These are phyloP conservation scores for Taphrina communis DNA, from an alignment of 1,139 yeast genomes.

Conservation along the genomic window DNA sequence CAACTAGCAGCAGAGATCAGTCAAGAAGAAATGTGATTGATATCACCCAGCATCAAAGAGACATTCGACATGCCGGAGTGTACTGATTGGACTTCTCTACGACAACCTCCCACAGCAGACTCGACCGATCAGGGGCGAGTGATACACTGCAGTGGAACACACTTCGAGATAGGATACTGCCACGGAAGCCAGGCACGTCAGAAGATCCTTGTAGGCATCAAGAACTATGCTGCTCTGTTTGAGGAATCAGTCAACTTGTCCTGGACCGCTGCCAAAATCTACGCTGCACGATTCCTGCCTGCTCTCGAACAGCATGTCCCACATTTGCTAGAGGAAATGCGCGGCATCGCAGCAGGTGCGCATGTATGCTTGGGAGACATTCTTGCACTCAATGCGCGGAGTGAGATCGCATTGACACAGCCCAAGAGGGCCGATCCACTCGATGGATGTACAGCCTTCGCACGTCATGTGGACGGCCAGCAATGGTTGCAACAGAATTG, in stretches of 20 bases:
- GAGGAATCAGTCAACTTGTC: constrained; percentile 46
- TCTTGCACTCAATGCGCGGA: constrained; percentile 51
- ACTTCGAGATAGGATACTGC: constrained; percentile 47
- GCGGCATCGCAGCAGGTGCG: constrained; percentile 53
- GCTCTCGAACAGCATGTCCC: constrained; percentile 48
- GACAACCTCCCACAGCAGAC: not conserved
- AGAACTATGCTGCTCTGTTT: constrained; percentile 48
- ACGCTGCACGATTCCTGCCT: constrained; percentile 47
- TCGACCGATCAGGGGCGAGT: not conserved
- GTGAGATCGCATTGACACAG: constrained; percentile 51
- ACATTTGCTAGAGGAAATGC: constrained; percentile 50
- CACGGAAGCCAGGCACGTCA: constrained; percentile 49
- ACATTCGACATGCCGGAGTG: not conserved
- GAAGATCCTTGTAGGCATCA: constrained; percentile 47
- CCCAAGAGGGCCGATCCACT: constrained; percentile 11
- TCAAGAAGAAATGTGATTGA: not conserved
- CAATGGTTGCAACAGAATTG: constrained; percentile 51
- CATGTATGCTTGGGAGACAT: constrained; percentile 50
- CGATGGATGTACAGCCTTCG: constrained; percentile 53
- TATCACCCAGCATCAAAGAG: too few species aligned
- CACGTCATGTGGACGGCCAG: constrained; percentile 45
- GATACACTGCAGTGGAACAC: constrained; percentile 17
- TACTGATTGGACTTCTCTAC: constrained; percentile 7
- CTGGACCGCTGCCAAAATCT: constrained; percentile 48
- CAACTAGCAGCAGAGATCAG: not conserved